A percentile compares a stretch with the other conserved stretches of the same genome.
These are phyloP conservation scores for Aureobasidium sp. DNA, from an alignment of 2,329 filamentous ascomycete genomes.

Conservation along the genomic window DNA sequence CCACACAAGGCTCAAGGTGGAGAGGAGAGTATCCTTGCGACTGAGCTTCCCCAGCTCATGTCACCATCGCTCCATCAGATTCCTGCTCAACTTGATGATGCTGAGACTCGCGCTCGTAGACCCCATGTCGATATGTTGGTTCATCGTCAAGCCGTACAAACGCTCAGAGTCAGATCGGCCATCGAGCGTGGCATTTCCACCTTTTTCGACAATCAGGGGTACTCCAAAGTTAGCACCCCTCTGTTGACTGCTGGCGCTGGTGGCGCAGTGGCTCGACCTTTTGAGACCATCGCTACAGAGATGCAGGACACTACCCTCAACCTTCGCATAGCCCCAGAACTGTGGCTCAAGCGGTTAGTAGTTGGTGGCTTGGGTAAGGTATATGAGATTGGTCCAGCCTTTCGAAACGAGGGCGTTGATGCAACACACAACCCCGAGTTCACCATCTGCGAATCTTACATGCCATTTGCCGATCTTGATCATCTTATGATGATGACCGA, in stretches of 20 bases:
- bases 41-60: constrained; percentile 61
- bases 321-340: constrained; percentile 83
- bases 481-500: constrained; percentile 73
- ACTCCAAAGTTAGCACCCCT: constrained; percentile 85
- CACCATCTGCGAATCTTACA: constrained; percentile 95
- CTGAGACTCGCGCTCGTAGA: constrained; percentile 64
- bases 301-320: constrained; percentile 64
- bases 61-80: constrained; percentile 74
- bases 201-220: constrained; percentile 63
- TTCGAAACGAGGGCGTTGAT: constrained; percentile 84
- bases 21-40: constrained; percentile 66
- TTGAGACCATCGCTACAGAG: constrained; percentile 71
- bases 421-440: constrained; percentile 95
- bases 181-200: constrained; percentile 68
- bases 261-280: constrained; percentile 83
- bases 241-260: constrained; percentile 75
- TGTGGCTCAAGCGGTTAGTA: constrained; percentile 89
- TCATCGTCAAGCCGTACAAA: constrained; percentile 59
- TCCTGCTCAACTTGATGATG: constrained; percentile 61
- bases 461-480: constrained; percentile 69
- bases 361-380: constrained; percentile 81
- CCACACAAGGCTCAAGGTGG: constrained; percentile 49
- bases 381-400: constrained; percentile 88
- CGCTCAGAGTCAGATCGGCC: constrained; percentile 64
- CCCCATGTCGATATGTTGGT: constrained; percentile 84